Evolutionary conservation across 352 stramenopile genomes (phyloP).

Genomic region (Aphanomyces cochlioides): DNA sequence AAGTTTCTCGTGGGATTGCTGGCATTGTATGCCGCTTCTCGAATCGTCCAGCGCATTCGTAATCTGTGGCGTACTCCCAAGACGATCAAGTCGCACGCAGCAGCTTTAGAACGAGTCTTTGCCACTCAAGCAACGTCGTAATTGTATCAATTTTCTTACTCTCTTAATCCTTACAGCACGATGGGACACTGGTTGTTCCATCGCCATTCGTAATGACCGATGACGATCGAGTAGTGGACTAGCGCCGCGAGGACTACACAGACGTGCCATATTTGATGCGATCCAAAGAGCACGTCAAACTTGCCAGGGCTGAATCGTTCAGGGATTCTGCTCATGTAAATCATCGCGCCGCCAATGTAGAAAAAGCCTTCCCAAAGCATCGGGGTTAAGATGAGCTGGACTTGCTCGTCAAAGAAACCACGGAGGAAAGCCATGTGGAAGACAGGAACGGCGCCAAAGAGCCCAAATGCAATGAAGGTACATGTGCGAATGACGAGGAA

Average conservation of each 20-base stretch:
- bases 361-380: constrained; percentile 72
- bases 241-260: constrained; percentile 79
- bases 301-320: constrained; percentile 79
- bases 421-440: constrained; percentile 70
- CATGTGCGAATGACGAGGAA: constrained; percentile 71
- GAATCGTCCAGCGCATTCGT: background rate
- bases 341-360: constrained; percentile 77
- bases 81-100: background rate
- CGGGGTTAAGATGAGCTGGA: constrained; percentile 78
- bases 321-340: constrained; percentile 80
- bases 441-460: constrained; percentile 74
- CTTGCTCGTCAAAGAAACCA: constrained; percentile 69
- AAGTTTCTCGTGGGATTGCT: constrained; percentile 67
- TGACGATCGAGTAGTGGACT: constrained; percentile 77
- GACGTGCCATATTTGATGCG: constrained; percentile 85
- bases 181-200: constrained; percentile 67
- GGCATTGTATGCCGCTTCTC: background rate
- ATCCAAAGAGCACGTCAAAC: constrained; percentile 83
- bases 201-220: constrained; percentile 83
- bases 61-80: constrained; percentile 1
- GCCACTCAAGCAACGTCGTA: background rate
- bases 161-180: background rate
- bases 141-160: background rate
- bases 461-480: constrained; percentile 75
- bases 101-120: background rate